Evolutionary conservation across 148 eudicot species (phyloP).

Genomic region (Dianthus caryophyllus): DNA sequence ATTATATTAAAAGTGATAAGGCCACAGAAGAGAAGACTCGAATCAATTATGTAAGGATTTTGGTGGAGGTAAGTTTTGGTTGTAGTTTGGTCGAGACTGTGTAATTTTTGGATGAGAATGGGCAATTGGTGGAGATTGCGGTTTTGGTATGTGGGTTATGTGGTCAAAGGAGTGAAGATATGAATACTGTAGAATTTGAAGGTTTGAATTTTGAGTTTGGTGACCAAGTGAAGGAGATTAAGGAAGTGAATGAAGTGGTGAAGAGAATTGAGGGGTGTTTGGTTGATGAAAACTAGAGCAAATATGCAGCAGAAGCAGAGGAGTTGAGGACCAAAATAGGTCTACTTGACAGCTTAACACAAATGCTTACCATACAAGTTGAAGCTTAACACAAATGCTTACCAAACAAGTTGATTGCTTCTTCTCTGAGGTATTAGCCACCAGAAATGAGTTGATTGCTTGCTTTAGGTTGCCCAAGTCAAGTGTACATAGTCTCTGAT

Average conservation of each 20-base stretch:
- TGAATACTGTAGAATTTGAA: slow-evolving; percentile 17
- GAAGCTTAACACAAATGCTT: slow-evolving; percentile 23
- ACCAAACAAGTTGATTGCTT: slow-evolving; percentile 31
- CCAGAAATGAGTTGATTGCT: slow-evolving; percentile 41
- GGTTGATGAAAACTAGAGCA: background rate
- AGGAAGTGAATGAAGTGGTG: slow-evolving; percentile 36
- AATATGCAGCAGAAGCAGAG: background rate
- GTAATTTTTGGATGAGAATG: no score
- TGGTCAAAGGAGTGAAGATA: slow-evolving; percentile 28
- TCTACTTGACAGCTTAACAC: slow-evolving; percentile 31
- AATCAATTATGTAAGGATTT: no score
- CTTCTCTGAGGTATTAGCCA: slow-evolving; percentile 40
- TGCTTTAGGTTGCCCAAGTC: slow-evolving; percentile 29
- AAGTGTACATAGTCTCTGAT: background rate
- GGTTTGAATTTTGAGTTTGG: slow-evolving; percentile 23
- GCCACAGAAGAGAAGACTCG: no score
- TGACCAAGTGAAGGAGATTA: slow-evolving; percentile 37
- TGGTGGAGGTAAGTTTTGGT: no score
- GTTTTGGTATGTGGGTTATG: slow-evolving; percentile 41
- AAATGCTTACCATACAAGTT: no score
- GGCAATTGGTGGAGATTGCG: no score
- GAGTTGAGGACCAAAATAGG: slow-evolving; percentile 32
- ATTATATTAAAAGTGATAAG: no score
- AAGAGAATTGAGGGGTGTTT: slow-evolving; percentile 11
- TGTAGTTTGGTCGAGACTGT: no score